Conservation (phyloP, 2,329 filamentous ascomycete genomes). For the Beauveria bassiana region DNA sequence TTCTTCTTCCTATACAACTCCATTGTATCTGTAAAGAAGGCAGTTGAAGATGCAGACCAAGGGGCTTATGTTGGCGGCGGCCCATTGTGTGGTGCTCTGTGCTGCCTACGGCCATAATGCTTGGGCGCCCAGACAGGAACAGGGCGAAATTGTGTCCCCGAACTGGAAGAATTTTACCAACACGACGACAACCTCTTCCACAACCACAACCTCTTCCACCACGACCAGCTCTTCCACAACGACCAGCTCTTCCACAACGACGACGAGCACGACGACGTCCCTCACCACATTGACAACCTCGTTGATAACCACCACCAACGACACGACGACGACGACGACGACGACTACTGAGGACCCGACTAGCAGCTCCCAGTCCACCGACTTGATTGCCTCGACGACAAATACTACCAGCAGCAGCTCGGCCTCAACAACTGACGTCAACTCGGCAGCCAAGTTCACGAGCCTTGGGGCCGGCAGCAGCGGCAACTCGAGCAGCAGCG, state of each 20-base stretch:
- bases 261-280: background rate
- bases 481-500: too few species aligned
- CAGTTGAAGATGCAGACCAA: constrained; percentile 8
- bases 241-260: background rate
- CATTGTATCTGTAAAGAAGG: background rate
- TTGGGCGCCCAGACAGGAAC: background rate
- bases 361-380: background rate
- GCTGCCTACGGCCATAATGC: background rate
- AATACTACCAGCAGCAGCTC: background rate
- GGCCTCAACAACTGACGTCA: background rate
- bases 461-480: background rate
- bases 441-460: background rate
- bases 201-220: background rate
- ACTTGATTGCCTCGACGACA: background rate
- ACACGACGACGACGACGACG: background rate
- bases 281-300: background rate
- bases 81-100: background rate
- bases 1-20: background rate
- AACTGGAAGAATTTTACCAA: constrained; percentile 3
- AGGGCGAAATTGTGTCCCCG: background rate
- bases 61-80: constrained; percentile 3
- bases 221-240: background rate
- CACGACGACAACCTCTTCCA: constrained; percentile 3
- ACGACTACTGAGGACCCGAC: background rate
- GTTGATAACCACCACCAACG: background rate